Conservation (phyloP, 805 yeast genomes). For the Candida ulmi region DNA sequence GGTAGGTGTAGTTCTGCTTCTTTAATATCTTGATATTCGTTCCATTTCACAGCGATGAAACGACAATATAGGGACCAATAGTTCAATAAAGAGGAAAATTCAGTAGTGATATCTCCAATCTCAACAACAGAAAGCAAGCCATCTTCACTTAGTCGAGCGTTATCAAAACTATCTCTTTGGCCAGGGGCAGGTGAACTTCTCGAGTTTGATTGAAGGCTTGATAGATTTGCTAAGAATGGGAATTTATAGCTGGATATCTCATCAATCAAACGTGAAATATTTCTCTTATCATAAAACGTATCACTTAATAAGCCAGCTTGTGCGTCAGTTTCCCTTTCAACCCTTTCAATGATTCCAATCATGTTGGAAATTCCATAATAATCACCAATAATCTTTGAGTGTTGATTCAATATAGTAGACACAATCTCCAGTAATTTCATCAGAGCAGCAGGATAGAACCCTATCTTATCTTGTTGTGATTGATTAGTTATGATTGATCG, state of each 20-base stretch:
- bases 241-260: slow-evolving; percentile 53
- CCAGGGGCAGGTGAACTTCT: slow-evolving; percentile 14
- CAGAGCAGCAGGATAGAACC: slow-evolving; percentile 53
- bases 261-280: slow-evolving; percentile 47
- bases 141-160: slow-evolving; percentile 27
- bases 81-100: slow-evolving; percentile 70
- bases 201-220: slow-evolving; percentile 1
- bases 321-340: slow-evolving; percentile 87
- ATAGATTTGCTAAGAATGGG: slow-evolving; percentile 27
- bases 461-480: slow-evolving; percentile 36
- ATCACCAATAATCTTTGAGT: slow-evolving; percentile 67
- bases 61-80: slow-evolving; percentile 80
- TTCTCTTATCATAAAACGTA: slow-evolving; percentile 71
- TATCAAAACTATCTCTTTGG: slow-evolving; percentile 22
- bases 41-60: slow-evolving; percentile 68
- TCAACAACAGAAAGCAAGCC: slow-evolving; percentile 48
- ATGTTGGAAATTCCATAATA: slow-evolving; percentile 67
- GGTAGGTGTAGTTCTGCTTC: slow-evolving; percentile 37
- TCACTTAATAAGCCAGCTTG: slow-evolving; percentile 87
- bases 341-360: slow-evolving; percentile 58
- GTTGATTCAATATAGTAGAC: slow-evolving; percentile 81
- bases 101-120: slow-evolving; percentile 62
- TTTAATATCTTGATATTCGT: slow-evolving; percentile 30
- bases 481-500: slow-evolving; percentile 52
- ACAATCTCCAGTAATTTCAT: slow-evolving; percentile 76